These are phyloP conservation scores for Solanum pinnatisectum DNA, from an alignment of 257 asterid genomes.

Conservation along the genomic window DNA sequence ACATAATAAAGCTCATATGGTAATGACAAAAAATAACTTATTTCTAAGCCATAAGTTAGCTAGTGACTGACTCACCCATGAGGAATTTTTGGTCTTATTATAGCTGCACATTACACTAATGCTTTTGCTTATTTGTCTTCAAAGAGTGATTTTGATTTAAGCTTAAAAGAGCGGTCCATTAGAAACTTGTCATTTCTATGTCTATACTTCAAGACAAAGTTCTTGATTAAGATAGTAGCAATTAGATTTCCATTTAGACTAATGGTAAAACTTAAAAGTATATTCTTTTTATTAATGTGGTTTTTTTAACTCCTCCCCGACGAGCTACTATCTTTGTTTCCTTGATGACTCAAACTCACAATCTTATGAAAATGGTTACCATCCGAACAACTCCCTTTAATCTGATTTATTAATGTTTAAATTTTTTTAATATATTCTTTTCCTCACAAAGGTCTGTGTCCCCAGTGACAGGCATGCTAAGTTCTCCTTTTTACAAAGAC, in stretches of 20 bases:
- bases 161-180: not conserved
- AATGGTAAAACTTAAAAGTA: not conserved
- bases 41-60: slow-evolving; percentile 34
- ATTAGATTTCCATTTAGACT: not conserved
- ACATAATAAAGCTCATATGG: not conserved
- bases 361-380: too few relatives aligned
- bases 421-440: slow-evolving; percentile 20
- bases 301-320: too few relatives aligned
- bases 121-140: slow-evolving; percentile 4
- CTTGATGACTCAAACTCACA: too few relatives aligned
- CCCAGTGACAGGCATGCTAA: slow-evolving; percentile 80
- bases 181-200: not conserved
- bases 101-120: slow-evolving; percentile 16
- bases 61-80: slow-evolving; percentile 29
- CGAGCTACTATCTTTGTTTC: too few relatives aligned
- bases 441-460: slow-evolving; percentile 40
- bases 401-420: not conserved
- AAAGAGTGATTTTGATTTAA: not conserved
- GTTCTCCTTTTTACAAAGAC: slow-evolving; percentile 45
- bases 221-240: not conserved
- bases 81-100: slow-evolving; percentile 24
- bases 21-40: slow-evolving; percentile 45
- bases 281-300: not conserved
- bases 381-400: too few relatives aligned
- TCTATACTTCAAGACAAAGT: not conserved